phyloP scores from a whole-genome alignment of 169 alveolate genomes.

The Cryptosporidium xiaoi region DNA sequence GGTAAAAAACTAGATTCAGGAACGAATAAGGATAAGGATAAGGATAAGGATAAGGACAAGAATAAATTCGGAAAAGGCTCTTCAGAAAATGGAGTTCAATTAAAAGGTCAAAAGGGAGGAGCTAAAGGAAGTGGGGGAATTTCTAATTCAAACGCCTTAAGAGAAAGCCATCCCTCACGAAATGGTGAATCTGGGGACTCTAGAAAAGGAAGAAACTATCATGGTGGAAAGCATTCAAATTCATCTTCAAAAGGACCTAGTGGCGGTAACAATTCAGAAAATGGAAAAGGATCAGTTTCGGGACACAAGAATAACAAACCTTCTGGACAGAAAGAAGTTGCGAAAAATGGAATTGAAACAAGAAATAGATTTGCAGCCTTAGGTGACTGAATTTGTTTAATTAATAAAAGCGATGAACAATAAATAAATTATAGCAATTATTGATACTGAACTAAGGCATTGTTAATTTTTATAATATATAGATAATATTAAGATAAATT shows the following conservation, averaged over 20 bases:
- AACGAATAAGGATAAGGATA: no score
- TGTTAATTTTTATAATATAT: no score
- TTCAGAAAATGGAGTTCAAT: no score
- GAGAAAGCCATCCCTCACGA: neutral
- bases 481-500: no score
- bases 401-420: no score
- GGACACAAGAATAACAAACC: neutral
- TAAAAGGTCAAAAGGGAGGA: conserved; percentile 15
- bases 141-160: conserved; percentile 1
- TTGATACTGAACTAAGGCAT: no score
- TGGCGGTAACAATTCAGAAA: neutral
- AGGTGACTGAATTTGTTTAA: neutral
- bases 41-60: no score
- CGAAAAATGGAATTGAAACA: conserved; percentile 28
- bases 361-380: conserved; percentile 71
- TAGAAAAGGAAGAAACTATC: conserved; percentile 15
- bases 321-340: conserved; percentile 6
- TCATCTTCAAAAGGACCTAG: no score
- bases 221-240: neutral
- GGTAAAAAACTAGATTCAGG: neutral
- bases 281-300: neutral
- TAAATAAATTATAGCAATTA: no score
- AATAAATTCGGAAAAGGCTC: no score
- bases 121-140: neutral
- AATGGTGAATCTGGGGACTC: neutral